Evolutionary conservation across 2,329 filamentous ascomycete species (phyloP).

Genomic region (Colletotrichum chrysophilum): DNA sequence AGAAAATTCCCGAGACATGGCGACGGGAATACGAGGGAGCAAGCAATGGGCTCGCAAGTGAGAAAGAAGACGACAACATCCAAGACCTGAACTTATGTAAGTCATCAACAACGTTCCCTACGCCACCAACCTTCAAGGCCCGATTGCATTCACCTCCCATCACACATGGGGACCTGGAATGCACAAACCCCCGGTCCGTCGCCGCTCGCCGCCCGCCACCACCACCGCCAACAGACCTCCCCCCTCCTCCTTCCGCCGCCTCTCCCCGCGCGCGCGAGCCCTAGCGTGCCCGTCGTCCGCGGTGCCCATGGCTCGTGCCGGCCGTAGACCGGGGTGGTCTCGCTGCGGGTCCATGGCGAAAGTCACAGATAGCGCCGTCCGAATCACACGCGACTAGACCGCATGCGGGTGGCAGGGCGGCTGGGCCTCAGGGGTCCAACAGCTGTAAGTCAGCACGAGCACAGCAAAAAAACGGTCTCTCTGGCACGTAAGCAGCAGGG

Average conservation of each 20-base stretch:
- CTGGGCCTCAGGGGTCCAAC: conserved; percentile 4
- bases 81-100: neutral
- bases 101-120: neutral
- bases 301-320: conserved; percentile 17
- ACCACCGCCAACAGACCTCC: neutral
- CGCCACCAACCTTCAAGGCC: conserved; percentile 2
- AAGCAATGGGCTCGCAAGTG: neutral
- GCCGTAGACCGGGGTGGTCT: conserved; percentile 5
- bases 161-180: neutral
- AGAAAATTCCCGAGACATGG: neutral
- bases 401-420: conserved; percentile 13
- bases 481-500: neutral
- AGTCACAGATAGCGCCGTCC: conserved; percentile 22
- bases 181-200: neutral
- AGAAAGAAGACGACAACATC: neutral
- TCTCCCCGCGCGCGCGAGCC: conserved; percentile 8
- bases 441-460: neutral
- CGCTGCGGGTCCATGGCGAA: conserved; percentile 7
- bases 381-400: conserved; percentile 21
- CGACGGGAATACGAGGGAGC: neutral
- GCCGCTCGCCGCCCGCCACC: neutral
- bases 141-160: neutral
- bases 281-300: conserved; percentile 4
- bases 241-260: neutral
- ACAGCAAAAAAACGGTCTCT: neutral